Percentiles rank a stretch among this genome's conserved stretches.
Evolutionary conservation across 257 asterid species (phyloP).

Genomic region (Echium plantagineum): DNA sequence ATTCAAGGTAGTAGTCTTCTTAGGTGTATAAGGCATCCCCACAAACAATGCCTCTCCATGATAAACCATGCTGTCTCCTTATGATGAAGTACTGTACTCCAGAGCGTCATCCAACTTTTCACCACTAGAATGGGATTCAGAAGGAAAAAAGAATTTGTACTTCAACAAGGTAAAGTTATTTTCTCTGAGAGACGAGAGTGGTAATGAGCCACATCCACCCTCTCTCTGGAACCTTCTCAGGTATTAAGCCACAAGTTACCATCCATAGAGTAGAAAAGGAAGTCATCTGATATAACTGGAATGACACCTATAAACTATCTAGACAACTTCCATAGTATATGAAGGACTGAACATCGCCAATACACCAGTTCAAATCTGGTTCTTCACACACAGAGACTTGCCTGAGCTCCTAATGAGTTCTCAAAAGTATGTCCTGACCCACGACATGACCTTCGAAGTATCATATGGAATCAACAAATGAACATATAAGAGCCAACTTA

Average conservation of each 20-base stretch:
- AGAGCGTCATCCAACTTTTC: conserved; percentile 3
- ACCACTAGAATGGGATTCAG: conserved; percentile 16
- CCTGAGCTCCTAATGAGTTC: too few relatives aligned
- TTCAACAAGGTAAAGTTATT: conserved; percentile 14
- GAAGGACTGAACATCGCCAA: too few relatives aligned
- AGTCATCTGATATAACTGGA: too few relatives aligned
- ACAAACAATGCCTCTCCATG: conserved; percentile 4
- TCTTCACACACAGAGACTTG: too few relatives aligned
- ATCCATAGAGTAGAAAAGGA: too few relatives aligned
- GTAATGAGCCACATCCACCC: conserved; percentile 13
- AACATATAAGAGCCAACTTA: conserved; percentile 13
- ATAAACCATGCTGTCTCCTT: neutral
- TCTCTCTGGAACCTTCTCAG: too few relatives aligned
- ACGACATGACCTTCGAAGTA: neutral
- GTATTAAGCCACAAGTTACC: too few relatives aligned
- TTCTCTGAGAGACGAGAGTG: conserved; percentile 16
- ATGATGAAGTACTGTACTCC: neutral
- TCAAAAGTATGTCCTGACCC: too few relatives aligned
- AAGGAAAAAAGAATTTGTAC: conserved; percentile 13
- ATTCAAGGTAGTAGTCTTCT: conserved; percentile 10
- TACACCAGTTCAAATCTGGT: too few relatives aligned
- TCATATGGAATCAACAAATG: conserved; percentile 22
- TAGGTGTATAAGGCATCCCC: conserved; percentile 3
- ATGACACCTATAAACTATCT: too few relatives aligned
- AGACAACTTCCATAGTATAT: too few relatives aligned